Conservation (phyloP, 176 grass and related monocot species). For the Phyllostachys edulis region DNA sequence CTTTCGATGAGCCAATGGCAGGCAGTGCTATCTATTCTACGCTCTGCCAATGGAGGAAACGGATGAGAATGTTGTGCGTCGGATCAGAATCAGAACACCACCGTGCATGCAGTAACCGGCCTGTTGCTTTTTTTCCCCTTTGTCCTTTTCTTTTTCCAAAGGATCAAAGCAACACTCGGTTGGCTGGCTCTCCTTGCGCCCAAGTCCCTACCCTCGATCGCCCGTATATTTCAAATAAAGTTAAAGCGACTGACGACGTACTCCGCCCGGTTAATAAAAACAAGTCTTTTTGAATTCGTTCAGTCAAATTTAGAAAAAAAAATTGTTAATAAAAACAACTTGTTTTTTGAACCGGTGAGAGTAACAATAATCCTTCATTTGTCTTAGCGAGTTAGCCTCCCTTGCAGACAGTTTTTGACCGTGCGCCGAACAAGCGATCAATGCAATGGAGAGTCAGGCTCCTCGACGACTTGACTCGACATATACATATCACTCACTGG, state of each 20-base stretch:
- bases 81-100: not conserved
- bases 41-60: not conserved
- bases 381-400: too few species aligned
- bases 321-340: too few species aligned
- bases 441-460: too few species aligned
- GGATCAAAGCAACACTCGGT: not conserved
- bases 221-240: not conserved
- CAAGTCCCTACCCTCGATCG: not conserved
- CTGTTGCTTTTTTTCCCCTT: too few species aligned
- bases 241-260: not conserved
- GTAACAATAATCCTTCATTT: too few species aligned
- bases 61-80: not conserved
- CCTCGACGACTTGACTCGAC: not conserved
- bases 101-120: not conserved
- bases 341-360: too few species aligned
- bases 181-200: not conserved
- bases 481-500: not conserved
- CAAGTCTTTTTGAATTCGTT: too few species aligned
- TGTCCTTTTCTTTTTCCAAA: not conserved
- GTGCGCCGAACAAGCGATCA: not conserved
- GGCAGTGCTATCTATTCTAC: not conserved
- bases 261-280: too few species aligned
- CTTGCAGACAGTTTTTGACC: not conserved
- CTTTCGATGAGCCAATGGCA: slow-evolving; percentile 1
- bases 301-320: too few species aligned